A percentile compares a stretch with the other conserved stretches of the same genome.
These are phyloP conservation scores for Fusarium clavum DNA, from an alignment of 2,329 filamentous ascomycete genomes.

Conservation along the genomic window DNA sequence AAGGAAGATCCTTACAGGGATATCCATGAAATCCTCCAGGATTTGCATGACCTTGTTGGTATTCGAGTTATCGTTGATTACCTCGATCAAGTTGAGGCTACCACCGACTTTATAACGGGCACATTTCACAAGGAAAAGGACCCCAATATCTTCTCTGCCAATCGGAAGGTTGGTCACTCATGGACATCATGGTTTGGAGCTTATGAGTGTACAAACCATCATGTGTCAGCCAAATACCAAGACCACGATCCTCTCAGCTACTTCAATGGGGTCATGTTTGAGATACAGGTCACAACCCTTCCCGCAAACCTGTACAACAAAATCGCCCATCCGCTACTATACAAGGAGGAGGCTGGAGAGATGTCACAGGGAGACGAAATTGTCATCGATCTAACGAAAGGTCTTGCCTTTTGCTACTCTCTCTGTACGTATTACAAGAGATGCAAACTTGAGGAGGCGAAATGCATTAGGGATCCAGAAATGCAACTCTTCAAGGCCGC, in stretches of 20 bases:
- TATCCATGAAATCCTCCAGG: too few relatives aligned
- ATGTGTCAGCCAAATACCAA: not conserved
- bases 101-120: fast-evolving
- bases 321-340: not conserved
- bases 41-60: not conserved
- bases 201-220: not conserved
- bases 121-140: not conserved
- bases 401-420: not conserved
- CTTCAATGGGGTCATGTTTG: not conserved
- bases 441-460: not conserved
- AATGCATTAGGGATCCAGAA: too few relatives aligned
- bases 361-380: not conserved
- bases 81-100: fast-evolving
- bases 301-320: not conserved
- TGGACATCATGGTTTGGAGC: not conserved
- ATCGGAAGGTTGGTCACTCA: not conserved
- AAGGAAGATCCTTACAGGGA: not conserved
- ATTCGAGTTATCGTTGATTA: not conserved
- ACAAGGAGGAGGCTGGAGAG: not conserved
- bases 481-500: fast-evolving
- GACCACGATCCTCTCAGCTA: too few relatives aligned
- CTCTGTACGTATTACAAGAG: not conserved
- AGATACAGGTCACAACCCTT: not conserved
- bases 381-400: not conserved
- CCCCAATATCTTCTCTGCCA: not conserved